Evolutionary conservation across 2,329 filamentous ascomycete species (phyloP).

Genomic region (Cladophialophora bantiana): DNA sequence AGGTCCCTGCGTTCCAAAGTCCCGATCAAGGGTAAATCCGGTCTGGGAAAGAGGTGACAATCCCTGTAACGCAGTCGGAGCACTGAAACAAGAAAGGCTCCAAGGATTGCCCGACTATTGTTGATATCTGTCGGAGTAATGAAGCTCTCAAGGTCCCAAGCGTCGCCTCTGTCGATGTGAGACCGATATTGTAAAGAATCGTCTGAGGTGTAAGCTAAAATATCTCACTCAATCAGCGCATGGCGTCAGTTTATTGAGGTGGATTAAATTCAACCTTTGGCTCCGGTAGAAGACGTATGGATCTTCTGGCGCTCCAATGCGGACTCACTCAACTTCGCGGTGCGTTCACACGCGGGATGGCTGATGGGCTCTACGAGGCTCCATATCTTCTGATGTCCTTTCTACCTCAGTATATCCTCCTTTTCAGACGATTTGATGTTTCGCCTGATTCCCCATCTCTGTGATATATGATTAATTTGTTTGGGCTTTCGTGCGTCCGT

Average conservation of each 20-base stretch:
- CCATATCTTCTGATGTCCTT: not conserved
- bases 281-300: not conserved
- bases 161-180: not conserved
- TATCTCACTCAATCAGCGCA: not conserved
- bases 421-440: not conserved
- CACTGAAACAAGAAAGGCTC: not conserved
- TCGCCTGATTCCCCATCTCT: slow-evolving; percentile 3
- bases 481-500: not conserved
- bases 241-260: not conserved
- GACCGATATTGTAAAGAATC: not conserved
- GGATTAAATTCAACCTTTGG: not conserved
- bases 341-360: not conserved
- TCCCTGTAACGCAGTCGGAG: not conserved
- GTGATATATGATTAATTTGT: slow-evolving; percentile 3
- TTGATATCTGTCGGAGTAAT: not conserved
- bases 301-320: not conserved
- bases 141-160: not conserved
- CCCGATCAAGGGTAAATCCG: too few relatives aligned
- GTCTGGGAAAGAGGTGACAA: not conserved
- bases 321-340: not conserved
- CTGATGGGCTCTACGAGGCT: not conserved
- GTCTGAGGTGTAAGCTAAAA: not conserved
- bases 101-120: not conserved
- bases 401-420: not conserved
- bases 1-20: not conserved